Conservation (phyloP, 805 yeast species). For the Candida taoyuanica region DNA sequence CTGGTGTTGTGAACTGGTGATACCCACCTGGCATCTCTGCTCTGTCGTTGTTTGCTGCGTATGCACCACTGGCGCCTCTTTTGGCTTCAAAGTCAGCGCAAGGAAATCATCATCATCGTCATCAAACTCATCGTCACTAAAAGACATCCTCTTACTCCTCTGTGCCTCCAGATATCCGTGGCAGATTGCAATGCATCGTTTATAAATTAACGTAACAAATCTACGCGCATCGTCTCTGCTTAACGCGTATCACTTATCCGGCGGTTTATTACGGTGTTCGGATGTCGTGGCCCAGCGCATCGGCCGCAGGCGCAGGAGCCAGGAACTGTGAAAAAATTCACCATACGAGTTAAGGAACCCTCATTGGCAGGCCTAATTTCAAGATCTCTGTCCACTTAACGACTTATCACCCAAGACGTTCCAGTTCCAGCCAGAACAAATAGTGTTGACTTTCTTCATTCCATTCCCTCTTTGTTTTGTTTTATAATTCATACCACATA, state of each 20-base stretch:
- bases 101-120: conserved; percentile 42
- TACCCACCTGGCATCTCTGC: conserved; percentile 19
- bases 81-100: conserved; percentile 41
- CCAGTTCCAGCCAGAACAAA: conserved; percentile 3
- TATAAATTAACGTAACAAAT: neutral
- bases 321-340: neutral
- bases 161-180: too few relatives aligned
- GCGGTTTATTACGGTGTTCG: too few relatives aligned
- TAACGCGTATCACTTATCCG: too few relatives aligned
- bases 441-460: conserved; percentile 1
- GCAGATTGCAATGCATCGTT: neutral
- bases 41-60: conserved; percentile 1
- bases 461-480: neutral
- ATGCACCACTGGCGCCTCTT: conserved; percentile 1
- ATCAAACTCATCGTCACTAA: conserved; percentile 5
- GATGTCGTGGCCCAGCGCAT: neutral
- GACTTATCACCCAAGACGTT: neutral
- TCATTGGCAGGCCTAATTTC: neutral
- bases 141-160: conserved; percentile 1
- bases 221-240: neutral
- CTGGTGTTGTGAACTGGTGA: too few relatives aligned
- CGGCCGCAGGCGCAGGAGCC: too few relatives aligned
- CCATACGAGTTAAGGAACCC: too few relatives aligned
- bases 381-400: neutral
- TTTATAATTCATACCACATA: neutral